Base-by-base conservation (phyloP, 345 rosid species). In the Aurinia saxatilis region DNA sequence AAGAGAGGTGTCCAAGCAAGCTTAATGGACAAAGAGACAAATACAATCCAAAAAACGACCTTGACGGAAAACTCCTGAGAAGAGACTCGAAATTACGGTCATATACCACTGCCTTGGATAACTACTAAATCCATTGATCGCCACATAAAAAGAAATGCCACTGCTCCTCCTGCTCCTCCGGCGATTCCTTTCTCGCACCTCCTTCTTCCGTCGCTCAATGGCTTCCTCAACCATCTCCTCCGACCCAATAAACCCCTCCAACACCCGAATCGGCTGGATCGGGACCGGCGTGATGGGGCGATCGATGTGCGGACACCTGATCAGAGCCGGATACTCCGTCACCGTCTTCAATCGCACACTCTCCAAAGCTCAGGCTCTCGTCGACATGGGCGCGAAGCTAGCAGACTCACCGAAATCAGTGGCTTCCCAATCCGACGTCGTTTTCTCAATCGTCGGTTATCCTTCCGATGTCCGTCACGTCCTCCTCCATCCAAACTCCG, bases 241-340 rank as follows among this genome's bases (percentile, higher is more conserved):
- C 7, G 84, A 77, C 7, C 67, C 51, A 18, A 47, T 75, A 18
- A 59, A 45, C 36, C 83, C 93, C 11, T 57, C 90, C n/a, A 84
- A 67, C 82, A 92, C 91, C 31, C 82, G 86, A 27, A 51, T 89
- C 13, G 98, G 98, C 9, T 92, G 95, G 98, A 87, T 89, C 40
- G 98, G 96, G 37, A 92, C 91, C 31, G 95, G 96, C 30, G 77
- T 92, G 1, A 89, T 92, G 98, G 98, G 95, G 40, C 60, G 79
- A 18, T 82, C 86, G 48, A 87, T 89, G 97, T 89, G 95, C 62
- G 67, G 79, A 42, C 95, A 89, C 76, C 67, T 92, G 25, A 72
- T 92, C 78, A 65, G 61, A 48, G 93, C 97, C 52, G 98, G 98
- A 45, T 92, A 79, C 76, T 42, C 79, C 15, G 61, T 92, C 72